Conservation (phyloP, 305 asterid species). For the Solanum hybrid region DNA sequence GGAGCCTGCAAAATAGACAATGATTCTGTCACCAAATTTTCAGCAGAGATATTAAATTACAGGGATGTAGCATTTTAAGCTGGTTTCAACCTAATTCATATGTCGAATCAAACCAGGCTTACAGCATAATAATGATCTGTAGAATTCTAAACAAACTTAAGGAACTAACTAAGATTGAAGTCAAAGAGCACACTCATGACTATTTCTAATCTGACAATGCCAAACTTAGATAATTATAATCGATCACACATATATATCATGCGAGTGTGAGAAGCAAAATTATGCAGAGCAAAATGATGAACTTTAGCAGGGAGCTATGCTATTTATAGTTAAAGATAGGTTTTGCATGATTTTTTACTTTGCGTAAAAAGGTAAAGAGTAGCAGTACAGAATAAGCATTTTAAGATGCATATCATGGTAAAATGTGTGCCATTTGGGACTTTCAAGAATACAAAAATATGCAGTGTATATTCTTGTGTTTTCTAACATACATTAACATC, state of each 20-base stretch:
- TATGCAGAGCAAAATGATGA: background rate
- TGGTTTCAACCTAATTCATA: background rate
- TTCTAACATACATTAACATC: background rate
- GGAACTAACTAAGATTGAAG: background rate
- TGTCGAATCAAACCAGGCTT: background rate
- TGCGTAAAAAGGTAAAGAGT: background rate
- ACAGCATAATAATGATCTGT: background rate
- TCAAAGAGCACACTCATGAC: background rate
- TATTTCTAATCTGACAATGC: background rate
- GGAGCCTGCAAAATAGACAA: slow-evolving; percentile 48
- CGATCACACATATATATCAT: background rate
- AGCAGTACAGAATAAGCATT: background rate
- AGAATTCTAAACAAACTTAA: background rate
- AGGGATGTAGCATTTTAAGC: background rate
- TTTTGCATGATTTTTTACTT: background rate
- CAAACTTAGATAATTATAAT: background rate
- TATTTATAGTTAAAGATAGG: background rate
- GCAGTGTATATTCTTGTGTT: background rate
- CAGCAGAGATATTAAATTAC: background rate
- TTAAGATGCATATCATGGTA: background rate
- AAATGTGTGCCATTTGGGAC: background rate
- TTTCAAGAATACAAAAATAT: background rate
- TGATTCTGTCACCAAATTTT: background rate
- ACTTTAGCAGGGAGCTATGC: background rate
- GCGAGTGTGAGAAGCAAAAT: background rate